Base-by-base conservation (phyloP, 495 filamentous ascomycete genomes). In the Corynascus novoguineensis region DNA sequence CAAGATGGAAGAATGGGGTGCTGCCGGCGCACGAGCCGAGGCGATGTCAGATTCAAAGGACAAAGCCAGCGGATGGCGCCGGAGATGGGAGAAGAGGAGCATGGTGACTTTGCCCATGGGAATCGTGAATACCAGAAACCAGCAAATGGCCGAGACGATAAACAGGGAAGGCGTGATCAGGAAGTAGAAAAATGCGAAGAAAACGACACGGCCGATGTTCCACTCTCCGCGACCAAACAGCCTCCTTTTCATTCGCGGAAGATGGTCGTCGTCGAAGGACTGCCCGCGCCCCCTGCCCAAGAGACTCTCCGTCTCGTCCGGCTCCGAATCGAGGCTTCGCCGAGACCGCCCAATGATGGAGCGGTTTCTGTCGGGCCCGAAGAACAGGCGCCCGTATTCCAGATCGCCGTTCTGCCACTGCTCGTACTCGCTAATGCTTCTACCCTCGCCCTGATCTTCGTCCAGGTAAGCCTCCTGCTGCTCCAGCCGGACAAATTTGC, bases 381-480 rank as follows among this genome's bases (percentile, higher is more conserved):
- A 99, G 77, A 97, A 97, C 9, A 97, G 81, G 14, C 92, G 79
- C 4, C 93, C 93, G 71, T 96, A 89, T 71, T 99, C 93, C 34
- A 99, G 75, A 67, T 99, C 93, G 35, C 93, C 93, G 63, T 86
- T 95, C 68, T 99, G 93, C 93, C 93, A 99, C 69, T 95, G 92
- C 69, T 97, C 93, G 71, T 99, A 99, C 72, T 99, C 93, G 66
- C 89, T 95, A 68, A 99, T 97, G 70, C 91, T 97, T 64, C 93
- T 82, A n/a, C 95, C 93, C 73, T 99, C 93, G n/a, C 92, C 95
- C 65, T 95, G 85, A 68, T 99, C 93, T 70, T 99, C 93, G 61
- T 97, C 89, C 22, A 89, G 80, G 68, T 99, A 99, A 31, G 86
- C 85, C 64, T 97, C 93, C 63, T 99, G 91, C 62, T 90, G 88